These are phyloP conservation scores for Auricularia heimuer DNA, from an alignment of 768 basidiomycete species.

Conservation along the genomic window DNA sequence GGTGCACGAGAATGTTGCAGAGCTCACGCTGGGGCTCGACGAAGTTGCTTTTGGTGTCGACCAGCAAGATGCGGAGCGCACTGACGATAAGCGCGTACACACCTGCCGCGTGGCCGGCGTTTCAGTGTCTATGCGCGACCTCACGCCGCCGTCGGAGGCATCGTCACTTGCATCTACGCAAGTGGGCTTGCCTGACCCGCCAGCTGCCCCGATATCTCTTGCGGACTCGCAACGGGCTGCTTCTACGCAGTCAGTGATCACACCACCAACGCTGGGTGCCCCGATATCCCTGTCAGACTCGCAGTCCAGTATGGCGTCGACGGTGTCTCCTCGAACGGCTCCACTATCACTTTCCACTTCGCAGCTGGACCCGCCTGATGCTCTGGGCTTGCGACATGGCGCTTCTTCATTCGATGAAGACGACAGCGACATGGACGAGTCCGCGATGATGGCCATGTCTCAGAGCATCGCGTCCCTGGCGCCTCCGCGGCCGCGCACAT, in stretches of 20 bases:
- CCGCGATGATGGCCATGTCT: conserved; percentile 57
- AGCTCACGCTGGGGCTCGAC: conserved; percentile 48
- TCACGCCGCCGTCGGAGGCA: conserved; percentile 21
- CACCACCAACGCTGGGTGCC: too few relatives aligned
- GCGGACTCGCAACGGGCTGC: too few relatives aligned
- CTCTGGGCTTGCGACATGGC: neutral
- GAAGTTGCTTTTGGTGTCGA: conserved; percentile 29
- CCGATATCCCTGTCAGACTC: too few relatives aligned
- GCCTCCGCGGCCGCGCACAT: conserved; percentile 17
- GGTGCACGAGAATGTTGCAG: conserved; percentile 52
- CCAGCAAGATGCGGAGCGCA: neutral
- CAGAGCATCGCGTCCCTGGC: conserved; percentile 61
- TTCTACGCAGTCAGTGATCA: too few relatives aligned
- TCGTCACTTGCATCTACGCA: conserved; percentile 25
- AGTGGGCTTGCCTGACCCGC: too few relatives aligned
- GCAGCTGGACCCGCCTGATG: neutral
- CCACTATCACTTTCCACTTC: conserved; percentile 1
- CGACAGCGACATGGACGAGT: conserved; percentile 42
- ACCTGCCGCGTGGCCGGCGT: conserved; percentile 50
- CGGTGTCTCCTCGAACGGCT: neutral
- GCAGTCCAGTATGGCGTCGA: too few relatives aligned
- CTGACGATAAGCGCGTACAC: conserved; percentile 19
- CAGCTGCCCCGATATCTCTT: too few relatives aligned
- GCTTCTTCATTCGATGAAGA: conserved; percentile 11
- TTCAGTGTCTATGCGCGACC: conserved; percentile 39